These are phyloP conservation scores for Saxophila tyrrhenica DNA, from an alignment of 495 filamentous ascomycete species.

Conservation along the genomic window DNA sequence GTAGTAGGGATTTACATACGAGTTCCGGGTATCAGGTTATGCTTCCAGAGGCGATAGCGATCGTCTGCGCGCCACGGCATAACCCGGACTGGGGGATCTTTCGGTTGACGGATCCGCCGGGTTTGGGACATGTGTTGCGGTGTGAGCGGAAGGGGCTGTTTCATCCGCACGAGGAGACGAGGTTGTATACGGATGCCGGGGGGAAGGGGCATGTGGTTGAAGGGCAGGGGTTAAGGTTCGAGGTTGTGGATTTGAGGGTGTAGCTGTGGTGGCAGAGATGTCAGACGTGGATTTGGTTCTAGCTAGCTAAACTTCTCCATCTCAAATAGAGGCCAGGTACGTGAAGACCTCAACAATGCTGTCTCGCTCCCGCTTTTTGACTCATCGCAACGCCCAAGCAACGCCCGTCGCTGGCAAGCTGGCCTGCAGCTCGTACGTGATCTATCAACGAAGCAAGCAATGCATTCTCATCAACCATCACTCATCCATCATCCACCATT, in stretches of 20 bases:
- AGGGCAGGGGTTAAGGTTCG: constrained; percentile 58
- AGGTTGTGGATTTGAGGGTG: constrained; percentile 69
- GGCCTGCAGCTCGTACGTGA: background rate
- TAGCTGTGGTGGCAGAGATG: no score
- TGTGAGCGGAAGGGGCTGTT: constrained; percentile 71
- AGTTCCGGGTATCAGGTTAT: constrained; percentile 87
- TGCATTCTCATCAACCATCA: background rate
- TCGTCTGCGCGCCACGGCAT: constrained; percentile 84
- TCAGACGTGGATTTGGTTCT: no score
- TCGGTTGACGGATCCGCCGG: constrained; percentile 84
- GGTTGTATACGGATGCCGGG: constrained; percentile 77
- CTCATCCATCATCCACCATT: background rate
- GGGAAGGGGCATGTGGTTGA: constrained; percentile 81
- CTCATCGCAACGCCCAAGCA: background rate
- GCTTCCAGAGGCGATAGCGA: constrained; percentile 90
- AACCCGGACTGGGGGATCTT: constrained; percentile 82
- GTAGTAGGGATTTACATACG: constrained; percentile 83
- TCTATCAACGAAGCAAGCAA: background rate
- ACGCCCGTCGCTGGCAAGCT: background rate
- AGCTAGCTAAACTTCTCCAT: no score
- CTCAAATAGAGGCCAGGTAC: no score
- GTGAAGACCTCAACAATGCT: background rate
- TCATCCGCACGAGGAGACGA: constrained; percentile 60
- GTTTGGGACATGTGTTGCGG: constrained; percentile 62
- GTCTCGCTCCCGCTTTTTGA: background rate